Base-by-base conservation (phyloP, 2,329 filamentous ascomycete species). In the Fusarium xylarioides region DNA sequence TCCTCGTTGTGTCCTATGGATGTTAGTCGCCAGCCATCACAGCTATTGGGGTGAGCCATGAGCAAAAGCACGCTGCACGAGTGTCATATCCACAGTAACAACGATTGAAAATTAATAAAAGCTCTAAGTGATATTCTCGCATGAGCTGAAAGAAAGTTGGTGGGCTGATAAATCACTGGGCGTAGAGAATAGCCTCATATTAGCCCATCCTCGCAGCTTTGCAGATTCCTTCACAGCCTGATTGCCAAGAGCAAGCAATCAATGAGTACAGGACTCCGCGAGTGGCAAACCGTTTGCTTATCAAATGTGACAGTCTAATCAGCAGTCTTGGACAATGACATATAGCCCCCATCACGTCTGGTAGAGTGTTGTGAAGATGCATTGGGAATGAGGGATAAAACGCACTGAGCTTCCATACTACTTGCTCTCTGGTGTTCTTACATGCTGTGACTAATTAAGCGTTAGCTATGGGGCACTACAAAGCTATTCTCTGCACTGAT, bases 341-440 rank as follows among this genome's bases (percentile, higher is more conserved):
- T 14, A 23, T 7, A 11, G 21, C 8, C 11, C 32, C 15, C 21
- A 32, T 32, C 7, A 5, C 5, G 11, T 10, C 30, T 50, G 11
- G 8, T 7, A 2, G 0, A 16, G 11, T 50, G 47, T 34, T 15
- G 4, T 11, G n/a, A 34, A 11, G n/a, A 34, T 19, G 16, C 11
- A 23, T 14, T 6, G 11, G 47, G 0, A 9, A 23, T 23, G 30
- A 19, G 30, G 11, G n/a, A 23, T 23, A 19, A 23, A 50, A 50
- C 11, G 14, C 21, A 1, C 3, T 0, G 5, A 18, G 2, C 7
- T 18, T 23, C 28, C 7, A 3, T 21, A 8, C 18, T 14, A 12
- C 32, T 10, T 32, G 11, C 11, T 18, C 21, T 32, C 28, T n/a
- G 15, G 15, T 9, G 2, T 50, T 8, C 2, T 23, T 14, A 3